Base-by-base conservation (phyloP, 768 basidiomycete genomes). In the Podaxis mareebaensis region DNA sequence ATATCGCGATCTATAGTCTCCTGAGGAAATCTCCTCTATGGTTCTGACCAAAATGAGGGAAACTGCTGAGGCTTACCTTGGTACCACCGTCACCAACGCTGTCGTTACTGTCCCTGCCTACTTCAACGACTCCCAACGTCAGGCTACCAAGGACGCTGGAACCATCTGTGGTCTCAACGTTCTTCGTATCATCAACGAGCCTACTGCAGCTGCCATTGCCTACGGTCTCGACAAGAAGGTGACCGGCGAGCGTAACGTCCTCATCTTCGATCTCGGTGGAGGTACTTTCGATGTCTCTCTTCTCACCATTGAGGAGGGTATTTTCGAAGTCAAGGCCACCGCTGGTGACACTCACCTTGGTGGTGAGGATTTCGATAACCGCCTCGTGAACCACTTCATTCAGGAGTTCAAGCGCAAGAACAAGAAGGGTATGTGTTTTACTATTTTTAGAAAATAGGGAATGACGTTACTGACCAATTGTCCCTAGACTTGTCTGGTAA, bases 121-220 rank as follows among this genome's bases (percentile, higher is more conserved):
- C 83, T 98, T 98, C 85, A 99, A 99, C 77, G 95, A 99, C 81
- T 96, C 96, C 26, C 96, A 99, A 75, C 92, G 96, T 74, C 95
- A 96, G 73, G 96, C 96, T 22, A 99, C 96, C 71, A 99, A 97
- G 82, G 96, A 99, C 72, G 95, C 96, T 40, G 96, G 96, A 69
- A 87, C 86, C 65, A 98, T 99, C 71, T 85, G 95, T 20, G 96
- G 96, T 66, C 79, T 99, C 68, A 95, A 96, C 74, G 92, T 98
- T 65, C 92, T 96, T 72, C 95, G 96, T 80, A 97, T 98, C 77
- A 96, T 98, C 82, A 98, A 98, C 81, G 96, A 99, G 78, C 95
- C 96, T 42, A 99, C 96, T 53, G 96, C 96, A 44, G 96, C 96
- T 58, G 96, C 96, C 67, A 98, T 98, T 72, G 96, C 96, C 39